Evolutionary conservation across 768 basidiomycete genomes (phyloP), one percentile per base, ranked within the genome.

Genomic region (Boletus barrowsii): DNA sequence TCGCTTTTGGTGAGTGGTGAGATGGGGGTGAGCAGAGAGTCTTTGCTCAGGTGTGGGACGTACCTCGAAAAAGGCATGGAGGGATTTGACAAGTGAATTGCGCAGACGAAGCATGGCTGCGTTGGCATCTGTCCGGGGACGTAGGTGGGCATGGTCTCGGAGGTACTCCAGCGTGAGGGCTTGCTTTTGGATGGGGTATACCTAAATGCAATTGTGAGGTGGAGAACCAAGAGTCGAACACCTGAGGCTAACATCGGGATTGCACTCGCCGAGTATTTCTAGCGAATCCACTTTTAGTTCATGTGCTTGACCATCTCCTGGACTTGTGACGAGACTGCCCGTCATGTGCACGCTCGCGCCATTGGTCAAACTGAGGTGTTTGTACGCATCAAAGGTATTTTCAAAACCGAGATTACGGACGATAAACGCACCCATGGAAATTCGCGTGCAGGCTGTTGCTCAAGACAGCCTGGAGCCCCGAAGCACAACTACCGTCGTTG

Each of bases 181-280:
- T 70, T 98, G 86, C 68, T 97, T 98, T 71, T 95, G 95, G 48
- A 97, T 93, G 0, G 93, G 93, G 70, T 96, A 98, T 43, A 72
- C 73, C 93, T 93, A 51, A 4, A 9, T 41, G 50, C 36, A 24
- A 42, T 30, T 4, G 15, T 68, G 46, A 63, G 47, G 33, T 29
- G 17, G 33, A 43, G 41, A 39, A 18, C 6, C 11, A 17, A 48
- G 8, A 6, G 10, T 30, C 10, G 8, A 49, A 43, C 3, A 20
- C 4, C 3, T 11, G 41, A 33, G 11, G 58, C 72, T 51, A 51
- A 85, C 84, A 58, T 81, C 79, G n/a, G 81, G 74, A 58, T 83
- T 74, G 60, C 82, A 86, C 37, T 68, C 72, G n/a, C 85, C 85
- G 2, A 84, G 63, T 10, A 83, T 68, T 15, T 76, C 71, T 10